Evolutionary conservation across 345 rosid species (phyloP), one percentile per base, ranked within the genome.

Genomic region (Lepidium sativum): DNA sequence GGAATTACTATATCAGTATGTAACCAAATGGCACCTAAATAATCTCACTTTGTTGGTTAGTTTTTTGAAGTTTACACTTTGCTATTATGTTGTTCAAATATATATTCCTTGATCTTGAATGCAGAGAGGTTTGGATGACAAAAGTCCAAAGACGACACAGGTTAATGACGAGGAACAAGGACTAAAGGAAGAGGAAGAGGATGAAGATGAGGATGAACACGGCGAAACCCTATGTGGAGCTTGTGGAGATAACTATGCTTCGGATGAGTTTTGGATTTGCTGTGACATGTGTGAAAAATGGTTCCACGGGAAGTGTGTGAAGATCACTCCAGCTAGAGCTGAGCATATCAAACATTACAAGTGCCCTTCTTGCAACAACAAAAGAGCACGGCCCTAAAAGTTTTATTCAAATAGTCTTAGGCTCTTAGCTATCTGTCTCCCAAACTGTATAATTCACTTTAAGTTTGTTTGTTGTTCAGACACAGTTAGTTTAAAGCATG

Each of bases 291-390:
- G 96, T 23, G 96, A 89, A 78, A 81, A 75, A 75, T 89, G 96
- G 96, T 89, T 89, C 72, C 95, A 87, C 32, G 95, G 95, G 11
- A 79, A 78, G 73, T 89, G 97, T 39, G 94, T 89, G 58, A 89
- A 89, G 81, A 80, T 89, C 21, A 89, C 96, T 41, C 91, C 96
- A 14, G 86, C 96, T 32, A 81, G 76, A 68, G 96, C 96, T 8
- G 89, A 86, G 81, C 94, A 86, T 61, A 89, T 89, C 70, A 83
- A 86, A 80, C 91, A 83, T 43, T 86, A 86, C 83, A 86, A 86
- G 59, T 89, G 96, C 72, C 89, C 96, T 13, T 71, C 89, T n/a
- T 89, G 96, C 84, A 89, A 77, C 70, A 72, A 57, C 86, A 89
- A 89, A 78, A 83, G 89, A 80, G 84, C 78, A 8, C 77, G 94